These are phyloP conservation scores for Trametes villosa DNA, from an alignment of 768 basidiomycete genomes.

Conservation along the genomic window DNA sequence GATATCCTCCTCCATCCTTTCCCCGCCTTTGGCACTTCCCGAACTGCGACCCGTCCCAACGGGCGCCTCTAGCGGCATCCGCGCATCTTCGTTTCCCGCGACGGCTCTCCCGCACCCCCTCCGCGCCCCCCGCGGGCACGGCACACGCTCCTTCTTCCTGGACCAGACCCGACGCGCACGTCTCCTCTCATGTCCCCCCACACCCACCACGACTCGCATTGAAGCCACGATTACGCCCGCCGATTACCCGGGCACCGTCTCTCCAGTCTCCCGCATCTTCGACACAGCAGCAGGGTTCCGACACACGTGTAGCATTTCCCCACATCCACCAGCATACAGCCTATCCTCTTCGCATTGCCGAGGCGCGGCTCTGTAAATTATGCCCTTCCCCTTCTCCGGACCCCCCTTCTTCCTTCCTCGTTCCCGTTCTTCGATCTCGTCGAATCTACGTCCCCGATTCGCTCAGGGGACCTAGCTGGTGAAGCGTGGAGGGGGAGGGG, in stretches of 20 bases:
- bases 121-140: not conserved
- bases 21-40: not conserved
- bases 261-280: too few relatives aligned
- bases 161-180: too few relatives aligned
- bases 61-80: not conserved
- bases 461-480: not conserved
- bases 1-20: not conserved
- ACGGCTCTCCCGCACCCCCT: slow-evolving; percentile 4
- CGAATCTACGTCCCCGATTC: not conserved
- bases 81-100: slow-evolving; percentile 13
- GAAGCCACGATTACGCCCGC: not conserved
- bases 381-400: slow-evolving; percentile 8
- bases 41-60: not conserved
- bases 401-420: not conserved
- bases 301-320: slow-evolving; percentile 2
- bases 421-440: not conserved
- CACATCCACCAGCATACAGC: not conserved
- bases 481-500: too few relatives aligned
- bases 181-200: not conserved
- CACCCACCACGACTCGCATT: not conserved
- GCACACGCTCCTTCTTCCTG: slow-evolving; percentile 18
- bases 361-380: slow-evolving; percentile 14
- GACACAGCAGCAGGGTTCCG: slow-evolving; percentile 2
- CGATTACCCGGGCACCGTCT: too few relatives aligned
- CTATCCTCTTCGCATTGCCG: not conserved